Conservation (phyloP, 2,329 filamentous ascomycete genomes). For the Didymella sp. region DNA sequence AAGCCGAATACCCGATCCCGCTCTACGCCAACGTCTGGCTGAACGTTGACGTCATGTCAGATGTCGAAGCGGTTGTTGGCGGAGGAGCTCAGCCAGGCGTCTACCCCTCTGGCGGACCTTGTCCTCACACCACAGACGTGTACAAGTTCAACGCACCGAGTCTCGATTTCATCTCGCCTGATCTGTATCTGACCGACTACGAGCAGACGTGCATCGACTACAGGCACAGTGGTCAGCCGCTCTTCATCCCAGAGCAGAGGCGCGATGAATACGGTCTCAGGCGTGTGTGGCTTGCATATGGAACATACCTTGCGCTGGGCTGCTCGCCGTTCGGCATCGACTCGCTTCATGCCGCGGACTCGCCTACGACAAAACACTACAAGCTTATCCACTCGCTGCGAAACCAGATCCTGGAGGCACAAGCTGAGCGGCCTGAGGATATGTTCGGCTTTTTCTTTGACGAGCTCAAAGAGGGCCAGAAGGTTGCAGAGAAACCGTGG, state of each 20-base stretch:
- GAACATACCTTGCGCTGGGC: slow-evolving; percentile 28
- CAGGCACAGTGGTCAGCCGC: slow-evolving; percentile 52
- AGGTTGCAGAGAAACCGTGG: slow-evolving; percentile 40
- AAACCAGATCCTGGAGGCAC: slow-evolving; percentile 51
- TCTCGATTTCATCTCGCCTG: slow-evolving; percentile 58
- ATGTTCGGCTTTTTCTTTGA: slow-evolving; percentile 56
- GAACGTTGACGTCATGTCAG: slow-evolving; percentile 47
- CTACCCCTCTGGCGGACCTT: slow-evolving; percentile 58
- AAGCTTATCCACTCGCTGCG: slow-evolving; percentile 48
- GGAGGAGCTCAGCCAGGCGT: slow-evolving; percentile 55
- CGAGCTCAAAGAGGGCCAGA: slow-evolving; percentile 39
- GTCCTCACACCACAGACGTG: slow-evolving; percentile 54
- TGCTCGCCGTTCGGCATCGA: slow-evolving; percentile 50
- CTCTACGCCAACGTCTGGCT: slow-evolving; percentile 58
- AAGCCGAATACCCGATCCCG: slow-evolving; percentile 52
- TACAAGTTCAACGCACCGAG: slow-evolving; percentile 53
- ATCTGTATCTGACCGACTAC: slow-evolving; percentile 60
- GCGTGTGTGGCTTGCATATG: slow-evolving; percentile 38
- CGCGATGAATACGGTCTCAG: slow-evolving; percentile 53
- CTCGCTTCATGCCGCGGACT: slow-evolving; percentile 45
- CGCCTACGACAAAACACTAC: slow-evolving; percentile 52
- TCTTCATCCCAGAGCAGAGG: slow-evolving; percentile 62
- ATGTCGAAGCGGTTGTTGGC: slow-evolving; percentile 51
- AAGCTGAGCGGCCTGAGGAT: slow-evolving; percentile 39
- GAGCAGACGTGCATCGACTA: slow-evolving; percentile 55